phyloP scores from a whole-genome alignment of 2,329 filamentous ascomycete genomes.

The Neopestalotiopsis clavispora region DNA sequence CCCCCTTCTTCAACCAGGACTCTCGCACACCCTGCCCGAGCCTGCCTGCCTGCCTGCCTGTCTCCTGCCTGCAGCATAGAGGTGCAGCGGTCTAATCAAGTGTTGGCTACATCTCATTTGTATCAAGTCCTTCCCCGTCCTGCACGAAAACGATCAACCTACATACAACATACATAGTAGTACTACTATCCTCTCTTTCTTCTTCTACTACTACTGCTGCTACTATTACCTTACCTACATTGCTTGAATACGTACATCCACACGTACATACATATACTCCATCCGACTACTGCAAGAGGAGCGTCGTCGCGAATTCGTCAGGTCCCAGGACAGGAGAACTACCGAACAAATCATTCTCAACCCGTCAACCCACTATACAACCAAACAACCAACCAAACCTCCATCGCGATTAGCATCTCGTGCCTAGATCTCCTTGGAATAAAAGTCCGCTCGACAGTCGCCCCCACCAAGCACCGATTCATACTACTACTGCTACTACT shows the following conservation, averaged over 20 bases:
- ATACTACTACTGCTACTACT: too few species aligned
- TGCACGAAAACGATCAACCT: not conserved
- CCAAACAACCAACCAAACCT: not conserved
- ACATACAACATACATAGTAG: not conserved
- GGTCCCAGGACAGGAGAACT: too few species aligned
- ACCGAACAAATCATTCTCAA: not conserved
- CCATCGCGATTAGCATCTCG: not conserved
- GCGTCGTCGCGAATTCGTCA: not conserved
- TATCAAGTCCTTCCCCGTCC: constrained; percentile 5
- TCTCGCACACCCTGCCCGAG: not conserved
- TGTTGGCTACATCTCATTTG: constrained; percentile 9
- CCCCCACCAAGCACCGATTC: not conserved
- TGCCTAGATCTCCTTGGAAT: not conserved
- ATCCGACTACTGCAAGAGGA: constrained; percentile 1
- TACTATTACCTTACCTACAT: not conserved
- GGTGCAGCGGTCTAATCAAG: constrained; percentile 8
- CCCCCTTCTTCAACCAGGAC: constrained; percentile 9
- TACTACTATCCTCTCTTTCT: not conserved
- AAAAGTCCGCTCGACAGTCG: not conserved
- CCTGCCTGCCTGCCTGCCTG: not conserved
- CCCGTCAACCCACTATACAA: not conserved
- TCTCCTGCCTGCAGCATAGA: not conserved
- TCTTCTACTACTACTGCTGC: not conserved
- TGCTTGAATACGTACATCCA: not conserved
- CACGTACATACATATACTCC: not conserved